These are phyloP conservation scores for Leishmania gerbilli DNA, from an alignment of 208 protist genomes.

Conservation along the genomic window DNA sequence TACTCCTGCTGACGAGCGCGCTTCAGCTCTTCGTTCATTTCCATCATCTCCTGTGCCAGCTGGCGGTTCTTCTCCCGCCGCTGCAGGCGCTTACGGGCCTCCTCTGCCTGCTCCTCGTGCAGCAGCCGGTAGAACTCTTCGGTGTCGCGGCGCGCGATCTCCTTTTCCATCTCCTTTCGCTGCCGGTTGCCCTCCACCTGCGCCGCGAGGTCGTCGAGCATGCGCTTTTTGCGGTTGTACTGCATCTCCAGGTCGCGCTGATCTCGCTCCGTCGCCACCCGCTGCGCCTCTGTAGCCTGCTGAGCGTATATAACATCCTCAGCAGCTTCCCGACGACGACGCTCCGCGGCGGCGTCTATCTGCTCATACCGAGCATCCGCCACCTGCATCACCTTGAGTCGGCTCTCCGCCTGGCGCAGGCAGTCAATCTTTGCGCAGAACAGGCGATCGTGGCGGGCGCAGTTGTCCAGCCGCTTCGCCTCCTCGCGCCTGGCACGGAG, in stretches of 20 bases:
- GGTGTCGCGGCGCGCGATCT: slow-evolving; percentile 45
- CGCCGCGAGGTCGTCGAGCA: slow-evolving; percentile 59
- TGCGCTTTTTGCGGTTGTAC: slow-evolving; percentile 45
- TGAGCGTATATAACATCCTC: slow-evolving; percentile 76
- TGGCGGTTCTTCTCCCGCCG: slow-evolving; percentile 33
- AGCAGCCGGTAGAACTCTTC: slow-evolving; percentile 73
- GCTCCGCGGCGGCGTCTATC: slow-evolving; percentile 48
- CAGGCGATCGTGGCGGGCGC: slow-evolving; percentile 62
- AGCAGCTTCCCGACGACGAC: slow-evolving; percentile 39
- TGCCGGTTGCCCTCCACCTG: slow-evolving; percentile 75
- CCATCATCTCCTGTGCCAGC: slow-evolving; percentile 70
- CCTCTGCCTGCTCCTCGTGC: slow-evolving; percentile 64
- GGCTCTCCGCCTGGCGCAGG: slow-evolving; percentile 83
- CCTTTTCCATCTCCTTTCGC: slow-evolving; percentile 41
- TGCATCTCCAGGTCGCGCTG: slow-evolving; percentile 62
- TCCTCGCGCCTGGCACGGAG: slow-evolving; percentile 63
- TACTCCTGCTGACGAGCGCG: slow-evolving; percentile 75
- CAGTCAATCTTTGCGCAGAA: slow-evolving; percentile 83
- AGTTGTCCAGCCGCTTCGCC: slow-evolving; percentile 52
- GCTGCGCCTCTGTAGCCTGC: slow-evolving; percentile 72
- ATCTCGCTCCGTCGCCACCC: slow-evolving; percentile 56
- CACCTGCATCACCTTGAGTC: slow-evolving; percentile 86
- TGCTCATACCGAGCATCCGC: slow-evolving; percentile 74
- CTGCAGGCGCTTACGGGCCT: slow-evolving; percentile 44
- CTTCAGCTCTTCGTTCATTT: slow-evolving; percentile 71